Evolutionary conservation across 164 flowering plant genomes (phyloP).

Genomic region (Chloranthus sessilifolius): DNA sequence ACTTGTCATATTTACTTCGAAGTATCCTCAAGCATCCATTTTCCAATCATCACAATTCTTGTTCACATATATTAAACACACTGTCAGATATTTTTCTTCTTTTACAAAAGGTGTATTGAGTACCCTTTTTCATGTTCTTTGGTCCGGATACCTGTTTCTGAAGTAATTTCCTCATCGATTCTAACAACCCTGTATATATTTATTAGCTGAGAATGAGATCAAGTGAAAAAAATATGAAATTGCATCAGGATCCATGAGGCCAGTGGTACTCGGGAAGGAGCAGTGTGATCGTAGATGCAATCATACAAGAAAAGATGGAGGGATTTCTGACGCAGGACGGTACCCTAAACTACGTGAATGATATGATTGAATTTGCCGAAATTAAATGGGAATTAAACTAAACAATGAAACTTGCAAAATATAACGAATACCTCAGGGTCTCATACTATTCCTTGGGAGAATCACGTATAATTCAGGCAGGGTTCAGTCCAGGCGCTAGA

Average conservation of each 20-base stretch:
- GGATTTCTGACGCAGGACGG: no score
- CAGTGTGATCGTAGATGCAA: slow-evolving; percentile 82
- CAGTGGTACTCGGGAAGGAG: slow-evolving; percentile 55
- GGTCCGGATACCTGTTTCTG: slow-evolving; percentile 66
- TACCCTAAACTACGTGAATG: no score
- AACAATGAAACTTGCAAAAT: no score
- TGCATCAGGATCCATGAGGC: slow-evolving; percentile 84
- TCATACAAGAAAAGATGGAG: no score
- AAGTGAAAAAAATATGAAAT: no score
- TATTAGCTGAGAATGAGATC: slow-evolving; percentile 73
- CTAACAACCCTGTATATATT: slow-evolving; percentile 73
- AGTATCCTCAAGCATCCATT: slow-evolving; percentile 67
- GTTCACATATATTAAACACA: slow-evolving; percentile 70
- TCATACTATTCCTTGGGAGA: no score
- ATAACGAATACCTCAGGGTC: no score
- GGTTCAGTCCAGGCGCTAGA: no score
- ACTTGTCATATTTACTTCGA: slow-evolving; percentile 38
- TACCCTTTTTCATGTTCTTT: slow-evolving; percentile 58
- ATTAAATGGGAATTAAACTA: no score
- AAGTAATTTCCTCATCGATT: slow-evolving; percentile 67
- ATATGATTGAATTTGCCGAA: no score
- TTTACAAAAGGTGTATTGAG: slow-evolving; percentile 21
- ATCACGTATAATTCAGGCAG: no score
- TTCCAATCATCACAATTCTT: slow-evolving; percentile 88
- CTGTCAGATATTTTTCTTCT: slow-evolving; percentile 31